These are phyloP conservation scores for Suillus fuscotomentosus DNA, from an alignment of 768 basidiomycete species.

Conservation along the genomic window DNA sequence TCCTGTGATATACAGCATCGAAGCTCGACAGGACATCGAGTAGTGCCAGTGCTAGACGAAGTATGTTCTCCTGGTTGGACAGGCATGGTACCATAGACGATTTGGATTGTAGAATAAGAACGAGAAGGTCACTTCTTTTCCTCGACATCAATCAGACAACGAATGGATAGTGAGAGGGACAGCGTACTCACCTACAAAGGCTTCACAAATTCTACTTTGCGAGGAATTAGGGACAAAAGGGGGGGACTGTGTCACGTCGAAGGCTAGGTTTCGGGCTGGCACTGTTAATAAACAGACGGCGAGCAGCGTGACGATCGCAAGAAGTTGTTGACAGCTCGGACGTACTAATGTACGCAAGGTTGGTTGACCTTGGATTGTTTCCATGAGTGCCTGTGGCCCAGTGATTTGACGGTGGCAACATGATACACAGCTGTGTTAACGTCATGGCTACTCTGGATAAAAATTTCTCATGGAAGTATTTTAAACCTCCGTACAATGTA, in stretches of 20 bases:
- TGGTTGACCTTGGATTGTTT: neutral
- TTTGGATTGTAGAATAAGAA: neutral
- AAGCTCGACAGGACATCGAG: neutral
- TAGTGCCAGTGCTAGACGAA: neutral
- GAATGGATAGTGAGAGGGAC: neutral
- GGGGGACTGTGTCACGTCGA: neutral
- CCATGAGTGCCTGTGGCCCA: neutral
- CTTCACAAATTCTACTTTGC: neutral
- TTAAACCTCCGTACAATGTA: neutral
- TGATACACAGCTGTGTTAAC: neutral
- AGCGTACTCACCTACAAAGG: neutral
- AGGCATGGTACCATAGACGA: neutral
- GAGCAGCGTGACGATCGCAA: neutral
- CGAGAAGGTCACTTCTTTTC: neutral
- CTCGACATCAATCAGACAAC: neutral
- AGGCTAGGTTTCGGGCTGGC: neutral
- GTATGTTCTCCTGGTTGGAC: neutral
- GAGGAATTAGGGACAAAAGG: neutral
- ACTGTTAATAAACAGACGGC: neutral
- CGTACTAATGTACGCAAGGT: neutral
- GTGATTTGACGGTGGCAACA: neutral
- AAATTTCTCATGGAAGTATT: neutral
- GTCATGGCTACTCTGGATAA: neutral
- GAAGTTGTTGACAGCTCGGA: neutral
- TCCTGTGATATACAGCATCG: neutral